Percentiles rank a stretch among this genome's conserved stretches.
Conservation (phyloP, 2,329 filamentous ascomycete species). For the Colletotrichum liaoningense region DNA sequence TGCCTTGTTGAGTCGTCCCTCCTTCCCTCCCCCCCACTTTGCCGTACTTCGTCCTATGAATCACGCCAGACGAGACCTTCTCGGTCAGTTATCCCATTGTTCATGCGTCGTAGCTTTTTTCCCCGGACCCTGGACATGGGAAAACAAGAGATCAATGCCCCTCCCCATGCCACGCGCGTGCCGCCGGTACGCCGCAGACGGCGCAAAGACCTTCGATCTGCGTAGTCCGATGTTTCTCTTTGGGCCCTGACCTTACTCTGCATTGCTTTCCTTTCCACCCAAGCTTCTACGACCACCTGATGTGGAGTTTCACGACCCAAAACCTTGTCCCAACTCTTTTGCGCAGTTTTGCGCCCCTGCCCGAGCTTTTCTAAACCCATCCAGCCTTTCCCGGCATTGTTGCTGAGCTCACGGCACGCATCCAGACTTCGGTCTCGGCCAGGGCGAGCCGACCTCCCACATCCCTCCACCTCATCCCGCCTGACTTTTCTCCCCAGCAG, state of each 20-base stretch:
- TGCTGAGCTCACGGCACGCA: neutral
- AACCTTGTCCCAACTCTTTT: slow-evolving; percentile 28
- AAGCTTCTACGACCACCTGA: slow-evolving; percentile 16
- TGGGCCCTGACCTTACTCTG: neutral
- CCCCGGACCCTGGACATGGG: slow-evolving; percentile 1
- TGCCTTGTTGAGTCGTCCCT: too few species aligned
- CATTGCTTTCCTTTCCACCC: neutral
- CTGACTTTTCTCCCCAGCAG: neutral
- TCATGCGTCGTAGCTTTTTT: slow-evolving; percentile 15
- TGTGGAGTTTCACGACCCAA: slow-evolving; percentile 29
- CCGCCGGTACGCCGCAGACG: neutral
- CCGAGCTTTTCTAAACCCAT: neutral
- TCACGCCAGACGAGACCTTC: neutral
- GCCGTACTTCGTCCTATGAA: slow-evolving; percentile 1
- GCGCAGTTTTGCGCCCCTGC: neutral
- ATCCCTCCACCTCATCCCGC: neutral
- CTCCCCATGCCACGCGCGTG: neutral
- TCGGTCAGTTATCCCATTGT: slow-evolving; percentile 15
- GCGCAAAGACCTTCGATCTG: neutral
- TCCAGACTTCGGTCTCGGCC: neutral
- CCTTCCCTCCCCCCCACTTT: neutral
- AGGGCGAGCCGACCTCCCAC: neutral
- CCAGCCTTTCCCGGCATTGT: neutral
- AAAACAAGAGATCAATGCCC: neutral
- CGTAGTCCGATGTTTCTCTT: neutral